Base-by-base conservation (phyloP, 2,329 filamentous ascomycete species). In the Leptographium flavum region DNA sequence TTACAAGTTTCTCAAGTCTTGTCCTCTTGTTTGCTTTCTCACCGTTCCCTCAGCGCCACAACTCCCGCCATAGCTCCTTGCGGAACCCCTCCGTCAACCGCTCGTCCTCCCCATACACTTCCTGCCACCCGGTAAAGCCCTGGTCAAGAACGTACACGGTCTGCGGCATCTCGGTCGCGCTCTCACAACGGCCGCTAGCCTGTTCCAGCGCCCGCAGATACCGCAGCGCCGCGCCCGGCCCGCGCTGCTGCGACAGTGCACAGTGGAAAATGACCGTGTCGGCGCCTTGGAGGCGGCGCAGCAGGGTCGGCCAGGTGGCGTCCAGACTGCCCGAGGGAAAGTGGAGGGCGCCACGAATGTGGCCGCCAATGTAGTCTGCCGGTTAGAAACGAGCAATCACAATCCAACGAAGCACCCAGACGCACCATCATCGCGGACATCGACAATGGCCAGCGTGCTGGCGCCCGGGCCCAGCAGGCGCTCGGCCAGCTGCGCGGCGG, bases 211-310 rank as follows among this genome's bases (percentile, higher is more conserved):
- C 83, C 31, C 83, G 68, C 49, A 88, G 54, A 61, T 95, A 96
- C 56, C 73, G 71, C 54, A 94, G 64, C 4, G 92, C 92, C 4
- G 90, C 87, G 42, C 74, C 74, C 0, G 92, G 92, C 0, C 92
- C 92, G 1, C 92, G 73, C 65, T 94, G 83, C 67, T 96, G 92
- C 53, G 83, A 90, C 45, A 96, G 68, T 17, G 85, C 83, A 63
- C 92, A 98, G 66, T 98, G 92, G 62, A 98, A 98, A 1, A 98
- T 76, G 14, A 98, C 87, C 11, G 74, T 81, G 46, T 92, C 76
- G 61, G 87, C 87, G 57, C 81, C 78, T 52, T 77, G 68, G 40
- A 95, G 73, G 37, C 74, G 79, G 46, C 86, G 78, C 13, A 94
- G 71, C n/a, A 98, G 76, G 51, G 87, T 85, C 0, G 88, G 83